Percentiles rank a stretch among this genome's conserved stretches.
Evolutionary conservation across 345 rosid genomes (phyloP).

Genomic region (Limnanthes douglasii): DNA sequence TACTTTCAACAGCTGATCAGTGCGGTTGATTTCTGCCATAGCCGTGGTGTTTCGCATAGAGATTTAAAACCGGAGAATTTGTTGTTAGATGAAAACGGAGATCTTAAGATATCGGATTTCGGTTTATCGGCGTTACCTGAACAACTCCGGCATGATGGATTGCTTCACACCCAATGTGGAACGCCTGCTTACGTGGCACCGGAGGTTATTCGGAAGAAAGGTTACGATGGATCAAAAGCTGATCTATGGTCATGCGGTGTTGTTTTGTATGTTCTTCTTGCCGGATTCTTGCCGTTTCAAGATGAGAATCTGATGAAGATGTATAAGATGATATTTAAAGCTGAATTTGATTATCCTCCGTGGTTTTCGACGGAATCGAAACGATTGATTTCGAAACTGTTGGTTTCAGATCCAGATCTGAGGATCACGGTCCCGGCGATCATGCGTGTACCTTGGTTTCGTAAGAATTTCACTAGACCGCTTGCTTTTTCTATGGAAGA

Average conservation of each 20-base stretch:
- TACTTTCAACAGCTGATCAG: slow-evolving; percentile 64
- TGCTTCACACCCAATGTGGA: slow-evolving; percentile 74
- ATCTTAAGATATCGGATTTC: slow-evolving; percentile 64
- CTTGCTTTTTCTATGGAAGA: slow-evolving; percentile 18
- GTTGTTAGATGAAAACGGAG: slow-evolving; percentile 48
- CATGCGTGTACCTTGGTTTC: slow-evolving; percentile 57
- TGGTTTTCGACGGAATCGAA: slow-evolving; percentile 45
- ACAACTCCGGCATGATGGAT: slow-evolving; percentile 50
- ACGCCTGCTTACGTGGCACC: slow-evolving; percentile 89
- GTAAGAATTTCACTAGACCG: slow-evolving; percentile 31
- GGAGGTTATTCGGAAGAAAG: slow-evolving; percentile 70
- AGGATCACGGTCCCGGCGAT: slow-evolving; percentile 52
- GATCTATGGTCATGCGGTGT: slow-evolving; percentile 95
- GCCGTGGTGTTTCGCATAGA: slow-evolving; percentile 75
- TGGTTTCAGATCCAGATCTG: slow-evolving; percentile 41
- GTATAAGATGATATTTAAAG: slow-evolving; percentile 42
- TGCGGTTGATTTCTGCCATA: slow-evolving; percentile 72
- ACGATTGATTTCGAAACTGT: slow-evolving; percentile 38
- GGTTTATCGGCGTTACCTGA: slow-evolving; percentile 72
- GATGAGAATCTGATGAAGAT: slow-evolving; percentile 49
- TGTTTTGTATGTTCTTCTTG: slow-evolving; percentile 51
- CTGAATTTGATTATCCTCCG: slow-evolving; percentile 47
- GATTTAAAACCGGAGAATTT: slow-evolving; percentile 83
- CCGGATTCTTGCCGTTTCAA: slow-evolving; percentile 61
- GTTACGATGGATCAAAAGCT: slow-evolving; percentile 74